phyloP scores from a whole-genome alignment of 2,329 filamentous ascomycete genomes.

The Cercospora sesami region DNA sequence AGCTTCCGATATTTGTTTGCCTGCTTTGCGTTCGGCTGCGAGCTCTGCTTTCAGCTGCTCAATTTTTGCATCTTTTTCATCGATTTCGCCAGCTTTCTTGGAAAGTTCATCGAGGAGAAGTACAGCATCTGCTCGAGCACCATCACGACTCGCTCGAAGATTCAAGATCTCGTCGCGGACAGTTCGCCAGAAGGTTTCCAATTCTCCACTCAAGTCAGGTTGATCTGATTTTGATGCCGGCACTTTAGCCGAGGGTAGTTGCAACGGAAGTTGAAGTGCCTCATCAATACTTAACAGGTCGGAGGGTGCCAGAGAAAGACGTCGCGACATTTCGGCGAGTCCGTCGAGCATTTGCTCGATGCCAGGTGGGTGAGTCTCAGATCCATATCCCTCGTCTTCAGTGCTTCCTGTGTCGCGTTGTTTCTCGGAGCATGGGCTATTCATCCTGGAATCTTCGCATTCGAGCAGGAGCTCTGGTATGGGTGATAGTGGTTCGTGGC shows the following conservation, averaged over 20 bases:
- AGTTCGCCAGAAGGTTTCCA: conserved; percentile 8
- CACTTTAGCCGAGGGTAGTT: background rate
- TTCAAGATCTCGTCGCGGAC: conserved; percentile 7
- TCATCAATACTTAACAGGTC: conserved; percentile 6
- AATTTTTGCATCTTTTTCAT: conserved; percentile 3
- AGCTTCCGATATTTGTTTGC: conserved; percentile 9
- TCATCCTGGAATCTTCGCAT: conserved; percentile 1
- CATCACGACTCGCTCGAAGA: background rate
- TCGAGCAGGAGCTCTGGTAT: conserved; percentile 11
- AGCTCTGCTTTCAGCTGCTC: conserved; percentile 3
- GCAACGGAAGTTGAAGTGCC: background rate
- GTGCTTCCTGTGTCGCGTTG: background rate
- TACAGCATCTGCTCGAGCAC: conserved; percentile 5
- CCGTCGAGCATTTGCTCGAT: conserved; percentile 10
- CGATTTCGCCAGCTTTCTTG: background rate
- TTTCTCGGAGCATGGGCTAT: background rate
- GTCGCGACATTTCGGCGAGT: conserved; percentile 9
- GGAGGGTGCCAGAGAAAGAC: conserved; percentile 6
- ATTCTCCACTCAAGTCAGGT: background rate
- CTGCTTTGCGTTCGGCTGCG: conserved; percentile 1
- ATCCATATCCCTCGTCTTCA: conserved; percentile 13
- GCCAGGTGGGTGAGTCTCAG: background rate
- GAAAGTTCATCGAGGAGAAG: conserved; percentile 6
- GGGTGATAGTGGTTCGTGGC: conserved; percentile 2
- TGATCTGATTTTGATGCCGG: background rate